Evolutionary conservation across 202 grass and related monocot species (phyloP).

Genomic region (Elaeis oleifera): DNA sequence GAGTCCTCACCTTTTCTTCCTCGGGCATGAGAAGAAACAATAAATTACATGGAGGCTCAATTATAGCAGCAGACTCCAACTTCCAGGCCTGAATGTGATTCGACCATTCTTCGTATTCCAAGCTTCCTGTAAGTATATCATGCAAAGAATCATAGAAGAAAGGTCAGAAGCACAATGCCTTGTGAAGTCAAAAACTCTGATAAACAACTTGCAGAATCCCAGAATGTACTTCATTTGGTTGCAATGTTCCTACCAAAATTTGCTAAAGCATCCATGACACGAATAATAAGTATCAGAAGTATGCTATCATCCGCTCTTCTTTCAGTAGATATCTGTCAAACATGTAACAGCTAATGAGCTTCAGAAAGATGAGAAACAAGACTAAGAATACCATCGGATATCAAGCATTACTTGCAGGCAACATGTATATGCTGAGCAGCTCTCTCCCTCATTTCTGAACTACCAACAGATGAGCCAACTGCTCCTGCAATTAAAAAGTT

Average conservation of each 20-base stretch:
- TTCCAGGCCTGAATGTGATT: slow-evolving; percentile 86
- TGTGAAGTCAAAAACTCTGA: background rate
- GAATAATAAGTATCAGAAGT: slow-evolving; percentile 77
- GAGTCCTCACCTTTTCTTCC: slow-evolving; percentile 72
- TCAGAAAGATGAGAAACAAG: slow-evolving; percentile 14
- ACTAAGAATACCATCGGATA: slow-evolving; percentile 1
- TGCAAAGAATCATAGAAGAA: no score
- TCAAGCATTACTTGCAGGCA: slow-evolving; percentile 65
- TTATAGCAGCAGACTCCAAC: slow-evolving; percentile 78
- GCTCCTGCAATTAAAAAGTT: slow-evolving; percentile 69
- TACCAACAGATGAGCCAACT: slow-evolving; percentile 60
- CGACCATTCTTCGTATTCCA: slow-evolving; percentile 94
- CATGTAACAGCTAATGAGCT: slow-evolving; percentile 25
- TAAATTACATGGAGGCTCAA: slow-evolving; percentile 89
- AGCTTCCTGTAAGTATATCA: slow-evolving; percentile 45
- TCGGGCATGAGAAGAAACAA: slow-evolving; percentile 60
- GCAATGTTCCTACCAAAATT: slow-evolving; percentile 69
- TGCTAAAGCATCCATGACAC: slow-evolving; percentile 84
- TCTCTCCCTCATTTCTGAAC: slow-evolving; percentile 90
- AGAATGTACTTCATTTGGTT: slow-evolving; percentile 22
- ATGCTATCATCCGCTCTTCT: slow-evolving; percentile 94
- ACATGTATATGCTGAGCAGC: slow-evolving; percentile 66
- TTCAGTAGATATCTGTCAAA: slow-evolving; percentile 75
- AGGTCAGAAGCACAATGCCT: no score
- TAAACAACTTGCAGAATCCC: slow-evolving; percentile 1